A percentile compares a stretch with the other conserved stretches of the same genome.
Conservation (phyloP, 1,284 basidiomycete species). For the Marasmius sp. region DNA sequence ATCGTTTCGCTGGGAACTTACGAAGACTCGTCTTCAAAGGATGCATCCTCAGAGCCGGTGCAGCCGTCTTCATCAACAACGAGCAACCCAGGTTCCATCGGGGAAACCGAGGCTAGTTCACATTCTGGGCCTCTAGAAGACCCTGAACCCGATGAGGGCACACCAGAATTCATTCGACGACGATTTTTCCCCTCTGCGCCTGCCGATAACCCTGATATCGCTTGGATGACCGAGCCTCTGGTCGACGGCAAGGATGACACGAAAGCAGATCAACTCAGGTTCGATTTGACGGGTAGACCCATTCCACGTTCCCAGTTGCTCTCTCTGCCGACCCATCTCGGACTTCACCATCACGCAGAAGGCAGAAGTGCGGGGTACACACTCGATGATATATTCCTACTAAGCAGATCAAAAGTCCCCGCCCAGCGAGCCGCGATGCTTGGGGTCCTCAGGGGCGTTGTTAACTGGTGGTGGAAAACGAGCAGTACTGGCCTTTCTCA, state of each 20-base stretch:
- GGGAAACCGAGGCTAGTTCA: neutral
- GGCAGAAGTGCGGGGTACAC: slow-evolving; percentile 84
- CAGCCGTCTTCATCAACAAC: neutral
- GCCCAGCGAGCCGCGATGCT: slow-evolving; percentile 86
- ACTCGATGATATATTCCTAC: slow-evolving; percentile 81
- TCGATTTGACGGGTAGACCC: slow-evolving; percentile 72
- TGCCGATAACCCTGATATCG: slow-evolving; percentile 67
- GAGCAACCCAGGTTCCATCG: neutral
- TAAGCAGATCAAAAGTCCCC: slow-evolving; percentile 80
- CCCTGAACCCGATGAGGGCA: slow-evolving; percentile 61
- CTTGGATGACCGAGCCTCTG: slow-evolving; percentile 63
- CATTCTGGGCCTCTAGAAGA: slow-evolving; percentile 3
- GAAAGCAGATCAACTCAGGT: slow-evolving; percentile 45
- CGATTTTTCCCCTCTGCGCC: slow-evolving; percentile 82
- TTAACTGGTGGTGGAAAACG: slow-evolving; percentile 39
- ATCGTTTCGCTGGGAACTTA: slow-evolving; percentile 6
- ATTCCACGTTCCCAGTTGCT: slow-evolving; percentile 54
- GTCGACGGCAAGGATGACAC: slow-evolving; percentile 3
- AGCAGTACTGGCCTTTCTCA: neutral
- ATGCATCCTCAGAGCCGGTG: neutral
- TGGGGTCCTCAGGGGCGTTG: slow-evolving; percentile 51
- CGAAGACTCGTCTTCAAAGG: neutral
- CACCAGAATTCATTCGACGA: slow-evolving; percentile 79
- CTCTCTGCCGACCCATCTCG: slow-evolving; percentile 76
- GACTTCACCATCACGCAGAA: slow-evolving; percentile 90